Percentiles rank a stretch among this genome's conserved stretches.
Conservation (phyloP, 352 stramenopile species). For the Globisporangium recalcitrans region DNA sequence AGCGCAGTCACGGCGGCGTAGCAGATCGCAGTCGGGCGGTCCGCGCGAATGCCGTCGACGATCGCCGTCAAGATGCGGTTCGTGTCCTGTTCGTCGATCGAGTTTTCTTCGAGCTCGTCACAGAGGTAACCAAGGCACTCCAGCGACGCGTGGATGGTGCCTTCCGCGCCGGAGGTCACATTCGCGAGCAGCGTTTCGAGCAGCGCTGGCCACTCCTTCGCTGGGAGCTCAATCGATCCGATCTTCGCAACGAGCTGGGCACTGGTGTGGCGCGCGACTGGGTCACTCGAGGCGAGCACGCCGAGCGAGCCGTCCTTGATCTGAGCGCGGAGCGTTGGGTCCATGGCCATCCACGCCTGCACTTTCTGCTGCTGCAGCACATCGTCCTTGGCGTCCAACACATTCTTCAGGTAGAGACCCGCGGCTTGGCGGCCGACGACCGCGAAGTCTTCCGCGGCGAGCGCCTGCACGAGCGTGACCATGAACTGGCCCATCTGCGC, state of each 20-base stretch:
- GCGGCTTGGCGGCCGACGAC: conserved; percentile 71
- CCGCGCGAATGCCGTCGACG: conserved; percentile 91
- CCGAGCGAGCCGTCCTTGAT: conserved; percentile 74
- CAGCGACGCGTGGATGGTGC: conserved; percentile 88
- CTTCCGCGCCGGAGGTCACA: conserved; percentile 80
- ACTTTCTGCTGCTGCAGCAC: conserved; percentile 77
- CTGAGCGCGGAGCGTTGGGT: conserved; percentile 54
- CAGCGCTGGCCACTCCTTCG: conserved; percentile 92
- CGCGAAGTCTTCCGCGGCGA: conserved; percentile 72
- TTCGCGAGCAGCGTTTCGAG: conserved; percentile 91
- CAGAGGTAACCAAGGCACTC: conserved; percentile 84
- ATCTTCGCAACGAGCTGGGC: conserved; percentile 93
- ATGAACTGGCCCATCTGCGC: conserved; percentile 81
- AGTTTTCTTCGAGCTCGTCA: conserved; percentile 71
- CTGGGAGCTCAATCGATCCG: conserved; percentile 91
- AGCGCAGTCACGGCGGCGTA: conserved; percentile 91
- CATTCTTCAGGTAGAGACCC: conserved; percentile 85
- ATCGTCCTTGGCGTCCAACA: conserved; percentile 83
- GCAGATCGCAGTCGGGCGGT: conserved; percentile 85
- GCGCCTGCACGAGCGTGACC: conserved; percentile 76
- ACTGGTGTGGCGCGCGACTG: conserved; percentile 75
- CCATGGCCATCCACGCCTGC: conserved; percentile 72
- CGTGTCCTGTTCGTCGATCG: conserved; percentile 79
- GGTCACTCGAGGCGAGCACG: conserved; percentile 58
- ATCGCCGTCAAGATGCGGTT: conserved; percentile 97